phyloP scores from a whole-genome alignment of 1,284 basidiomycete genomes.

The Coniophora puteana region DNA sequence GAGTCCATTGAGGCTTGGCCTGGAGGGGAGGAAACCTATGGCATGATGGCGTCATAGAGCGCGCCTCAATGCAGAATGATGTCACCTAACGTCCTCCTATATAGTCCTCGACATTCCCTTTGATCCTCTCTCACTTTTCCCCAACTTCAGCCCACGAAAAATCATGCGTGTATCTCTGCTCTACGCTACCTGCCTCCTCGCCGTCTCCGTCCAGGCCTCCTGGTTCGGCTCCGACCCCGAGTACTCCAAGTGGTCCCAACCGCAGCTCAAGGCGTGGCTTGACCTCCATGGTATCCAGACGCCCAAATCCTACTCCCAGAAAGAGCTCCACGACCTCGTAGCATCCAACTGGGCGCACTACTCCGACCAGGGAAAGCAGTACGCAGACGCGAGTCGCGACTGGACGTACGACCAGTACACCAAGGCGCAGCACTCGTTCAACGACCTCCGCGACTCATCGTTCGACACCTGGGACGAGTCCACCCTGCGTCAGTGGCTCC shows the following conservation, averaged over 20 bases:
- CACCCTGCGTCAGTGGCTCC: constrained; percentile 76
- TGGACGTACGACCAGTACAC: constrained; percentile 63
- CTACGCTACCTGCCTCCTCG: no score
- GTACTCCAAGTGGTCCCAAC: constrained; percentile 61
- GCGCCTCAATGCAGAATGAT: no score
- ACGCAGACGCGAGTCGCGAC: constrained; percentile 19
- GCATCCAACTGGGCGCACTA: constrained; percentile 55
- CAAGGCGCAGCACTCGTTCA: constrained; percentile 64
- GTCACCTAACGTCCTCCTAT: no score
- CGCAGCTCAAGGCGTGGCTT: constrained; percentile 69
- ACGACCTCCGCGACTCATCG: constrained; percentile 47
- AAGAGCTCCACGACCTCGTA: constrained; percentile 55
- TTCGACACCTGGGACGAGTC: constrained; percentile 83
- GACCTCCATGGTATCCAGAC: constrained; percentile 63
- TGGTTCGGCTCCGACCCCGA: constrained; percentile 34
- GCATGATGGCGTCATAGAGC: no score
- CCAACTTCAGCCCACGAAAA: no score
- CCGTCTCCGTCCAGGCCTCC: constrained; percentile 12
- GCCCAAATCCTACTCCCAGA: constrained; percentile 42
- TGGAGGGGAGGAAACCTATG: no score
- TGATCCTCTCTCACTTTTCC: no score
- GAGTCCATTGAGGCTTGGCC: no score
- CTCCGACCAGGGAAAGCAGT: constrained; percentile 3
- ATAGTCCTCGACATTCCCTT: no score
- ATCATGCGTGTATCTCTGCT: no score